Evolutionary conservation across 75 land plant genomes (phyloP).

Genomic region (Pinus tabuliformis): DNA sequence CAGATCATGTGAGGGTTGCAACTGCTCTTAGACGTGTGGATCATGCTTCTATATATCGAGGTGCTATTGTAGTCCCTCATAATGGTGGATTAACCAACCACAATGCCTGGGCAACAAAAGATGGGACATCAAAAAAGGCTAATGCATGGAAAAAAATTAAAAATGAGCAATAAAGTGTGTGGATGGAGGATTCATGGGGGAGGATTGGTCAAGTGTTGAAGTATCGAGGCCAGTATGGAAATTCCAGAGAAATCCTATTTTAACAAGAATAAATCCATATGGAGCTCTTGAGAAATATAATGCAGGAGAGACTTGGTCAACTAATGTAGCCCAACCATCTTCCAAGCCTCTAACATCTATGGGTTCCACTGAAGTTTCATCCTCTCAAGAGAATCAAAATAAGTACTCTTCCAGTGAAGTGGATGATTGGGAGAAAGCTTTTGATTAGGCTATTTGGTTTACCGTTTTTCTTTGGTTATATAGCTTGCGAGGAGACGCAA

Average conservation of each 20-base stretch:
- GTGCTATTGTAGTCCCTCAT: slow-evolving; percentile 46
- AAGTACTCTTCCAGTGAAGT: slow-evolving; percentile 20
- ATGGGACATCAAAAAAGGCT: slow-evolving; percentile 9
- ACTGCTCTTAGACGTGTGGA: slow-evolving; percentile 92
- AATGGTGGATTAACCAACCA: slow-evolving; percentile 25
- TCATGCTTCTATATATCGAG: slow-evolving; percentile 82
- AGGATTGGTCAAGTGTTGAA: slow-evolving; percentile 28
- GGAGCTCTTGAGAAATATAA: slow-evolving; percentile 34
- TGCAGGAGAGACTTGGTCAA: slow-evolving; percentile 8
- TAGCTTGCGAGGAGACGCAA: no score
- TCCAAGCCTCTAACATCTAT: slow-evolving; percentile 4
- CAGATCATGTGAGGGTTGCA: slow-evolving; percentile 87
- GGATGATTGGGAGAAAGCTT: slow-evolving; percentile 76
- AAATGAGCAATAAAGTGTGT: slow-evolving; percentile 34
- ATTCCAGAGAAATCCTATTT: slow-evolving; percentile 39
- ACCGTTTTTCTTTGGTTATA: no score
- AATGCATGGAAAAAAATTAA: slow-evolving; percentile 64
- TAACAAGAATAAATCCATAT: slow-evolving; percentile 62
- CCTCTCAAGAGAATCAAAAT: not conserved
- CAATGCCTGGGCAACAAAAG: slow-evolving; percentile 47
- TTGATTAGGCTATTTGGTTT: slow-evolving; percentile 19
- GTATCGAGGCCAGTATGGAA: slow-evolving; percentile 38
- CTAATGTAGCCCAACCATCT: not conserved
- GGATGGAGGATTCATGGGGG: slow-evolving; percentile 70
- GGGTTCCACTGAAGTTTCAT: not conserved